phyloP scores from a whole-genome alignment of 495 filamentous ascomycete genomes.

The Friedmanniomyces simplex region DNA sequence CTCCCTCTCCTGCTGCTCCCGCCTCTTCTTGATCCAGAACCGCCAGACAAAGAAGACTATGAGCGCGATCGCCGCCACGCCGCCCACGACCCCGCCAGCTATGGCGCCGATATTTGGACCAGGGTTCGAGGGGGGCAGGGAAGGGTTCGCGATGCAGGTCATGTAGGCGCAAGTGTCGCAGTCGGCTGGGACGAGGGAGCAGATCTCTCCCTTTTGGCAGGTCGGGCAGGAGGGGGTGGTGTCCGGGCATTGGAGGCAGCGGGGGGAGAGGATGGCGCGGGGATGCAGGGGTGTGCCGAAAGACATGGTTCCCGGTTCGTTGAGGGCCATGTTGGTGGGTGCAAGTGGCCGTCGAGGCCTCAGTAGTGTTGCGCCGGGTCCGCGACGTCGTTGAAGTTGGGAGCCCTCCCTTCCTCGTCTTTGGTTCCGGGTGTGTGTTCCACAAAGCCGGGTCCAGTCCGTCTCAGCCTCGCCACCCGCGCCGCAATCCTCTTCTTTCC shows the following conservation, averaged over 20 bases:
- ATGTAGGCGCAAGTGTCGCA: constrained; percentile 52
- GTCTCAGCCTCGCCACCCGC: neutral
- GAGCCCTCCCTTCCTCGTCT: neutral
- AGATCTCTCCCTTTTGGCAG: constrained; percentile 33
- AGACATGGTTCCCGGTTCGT: neutral
- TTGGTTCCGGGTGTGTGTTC: neutral
- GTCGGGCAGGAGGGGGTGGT: constrained; percentile 25
- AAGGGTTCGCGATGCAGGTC: constrained; percentile 43
- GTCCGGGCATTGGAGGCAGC: constrained; percentile 31
- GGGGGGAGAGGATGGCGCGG: neutral
- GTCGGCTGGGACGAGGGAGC: constrained; percentile 44
- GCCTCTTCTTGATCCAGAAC: constrained; percentile 72
- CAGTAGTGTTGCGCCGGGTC: neutral
- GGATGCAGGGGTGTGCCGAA: neutral
- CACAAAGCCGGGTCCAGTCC: neutral
- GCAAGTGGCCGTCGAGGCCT: neutral
- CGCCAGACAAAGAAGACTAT: constrained; percentile 74
- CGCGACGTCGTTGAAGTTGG: neutral
- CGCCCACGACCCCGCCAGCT: constrained; percentile 74
- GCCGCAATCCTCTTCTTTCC: neutral
- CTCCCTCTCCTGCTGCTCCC: constrained; percentile 48
- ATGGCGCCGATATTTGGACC: constrained; percentile 68
- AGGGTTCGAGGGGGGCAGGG: constrained; percentile 26
- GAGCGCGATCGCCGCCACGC: constrained; percentile 54
- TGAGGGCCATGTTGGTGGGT: neutral